These are phyloP conservation scores for Taphrina deformans DNA, from an alignment of 1,139 yeast species.

Conservation along the genomic window DNA sequence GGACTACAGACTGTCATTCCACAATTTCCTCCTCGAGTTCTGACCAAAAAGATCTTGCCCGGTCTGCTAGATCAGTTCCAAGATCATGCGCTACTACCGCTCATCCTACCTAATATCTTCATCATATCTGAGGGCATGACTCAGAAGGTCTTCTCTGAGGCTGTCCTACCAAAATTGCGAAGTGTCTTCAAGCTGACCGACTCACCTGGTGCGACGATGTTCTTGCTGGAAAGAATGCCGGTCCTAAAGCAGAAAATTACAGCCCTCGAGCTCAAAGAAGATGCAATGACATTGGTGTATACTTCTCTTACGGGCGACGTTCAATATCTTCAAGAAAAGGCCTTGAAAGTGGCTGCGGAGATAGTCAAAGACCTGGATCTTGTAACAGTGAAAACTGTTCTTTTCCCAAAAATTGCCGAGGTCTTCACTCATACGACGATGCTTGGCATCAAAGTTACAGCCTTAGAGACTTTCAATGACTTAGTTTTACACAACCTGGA, in stretches of 20 bases:
- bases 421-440: constrained; percentile 82
- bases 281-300: constrained; percentile 47
- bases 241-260: constrained; percentile 57
- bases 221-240: constrained; percentile 59
- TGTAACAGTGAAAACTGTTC: constrained; percentile 67
- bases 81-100: constrained; percentile 56
- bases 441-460: constrained; percentile 68
- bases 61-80: constrained; percentile 56
- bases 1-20: constrained; percentile 62
- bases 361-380: constrained; percentile 61
- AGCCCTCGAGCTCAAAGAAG: constrained; percentile 47
- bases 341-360: constrained; percentile 53
- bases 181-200: constrained; percentile 47
- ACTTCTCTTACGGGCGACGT: constrained; percentile 45
- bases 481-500: constrained; percentile 66
- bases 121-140: constrained; percentile 69
- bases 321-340: constrained; percentile 57
- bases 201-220: constrained; percentile 54
- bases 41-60: constrained; percentile 74
- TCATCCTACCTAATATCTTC: constrained; percentile 59
- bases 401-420: constrained; percentile 69
- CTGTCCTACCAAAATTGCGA: constrained; percentile 57
- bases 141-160: constrained; percentile 73
- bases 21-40: constrained; percentile 69
- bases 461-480: constrained; percentile 63